Conservation (phyloP, 306 rosid genomes). For the Erythrophleum fordii region DNA sequence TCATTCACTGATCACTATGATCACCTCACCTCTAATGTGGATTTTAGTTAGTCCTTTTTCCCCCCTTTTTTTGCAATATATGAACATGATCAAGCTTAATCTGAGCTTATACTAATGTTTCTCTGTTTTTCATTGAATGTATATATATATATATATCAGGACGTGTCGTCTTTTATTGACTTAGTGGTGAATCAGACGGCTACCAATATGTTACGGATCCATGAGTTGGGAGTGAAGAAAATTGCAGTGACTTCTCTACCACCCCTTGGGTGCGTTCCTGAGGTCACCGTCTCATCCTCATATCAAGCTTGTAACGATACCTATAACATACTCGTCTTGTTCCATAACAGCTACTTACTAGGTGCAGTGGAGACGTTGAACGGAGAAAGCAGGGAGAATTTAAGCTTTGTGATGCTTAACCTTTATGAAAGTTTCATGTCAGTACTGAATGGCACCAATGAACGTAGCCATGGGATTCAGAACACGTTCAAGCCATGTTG, state of each 20-base stretch:
- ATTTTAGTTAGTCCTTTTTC: not conserved
- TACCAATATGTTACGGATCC: constrained; percentile 55
- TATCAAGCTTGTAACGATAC: constrained; percentile 61
- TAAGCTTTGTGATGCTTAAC: constrained; percentile 53
- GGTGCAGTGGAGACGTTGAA: constrained; percentile 63
- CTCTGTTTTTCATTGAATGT: not conserved
- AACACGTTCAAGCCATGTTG: constrained; percentile 78
- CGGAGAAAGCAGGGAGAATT: constrained; percentile 36
- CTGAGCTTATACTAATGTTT: not conserved
- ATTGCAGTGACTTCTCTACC: constrained; percentile 59
- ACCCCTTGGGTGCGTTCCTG: constrained; percentile 87
- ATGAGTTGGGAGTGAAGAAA: constrained; percentile 70
- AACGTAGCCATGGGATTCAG: constrained; percentile 46
- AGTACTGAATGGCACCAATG: constrained; percentile 44
- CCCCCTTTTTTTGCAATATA: not conserved
- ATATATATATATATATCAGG: constrained; percentile 41
- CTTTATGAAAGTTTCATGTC: constrained; percentile 72
- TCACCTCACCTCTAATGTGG: not conserved
- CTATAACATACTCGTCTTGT: constrained; percentile 46
- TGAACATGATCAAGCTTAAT: not conserved
- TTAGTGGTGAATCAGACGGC: constrained; percentile 65
- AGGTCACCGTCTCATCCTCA: constrained; percentile 42
- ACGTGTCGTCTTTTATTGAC: constrained; percentile 51
- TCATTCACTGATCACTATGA: not conserved
- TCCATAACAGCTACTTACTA: constrained; percentile 70